Conservation (phyloP, 495 filamentous ascomycete species). For the Annulohypoxylon moriforme region DNA sequence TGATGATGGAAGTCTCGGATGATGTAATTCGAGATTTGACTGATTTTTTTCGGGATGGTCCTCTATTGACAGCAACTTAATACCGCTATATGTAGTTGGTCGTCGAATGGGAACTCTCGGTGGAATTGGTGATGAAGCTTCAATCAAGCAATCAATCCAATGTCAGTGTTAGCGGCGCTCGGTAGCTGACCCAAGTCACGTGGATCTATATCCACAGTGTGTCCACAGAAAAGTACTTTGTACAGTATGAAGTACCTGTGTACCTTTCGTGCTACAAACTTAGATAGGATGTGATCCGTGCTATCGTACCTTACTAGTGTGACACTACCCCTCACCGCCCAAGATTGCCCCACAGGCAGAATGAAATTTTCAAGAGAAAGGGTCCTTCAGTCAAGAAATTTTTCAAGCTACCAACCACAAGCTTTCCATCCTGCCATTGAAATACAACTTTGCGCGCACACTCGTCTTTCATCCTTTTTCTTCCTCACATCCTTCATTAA, state of each 20-base stretch:
- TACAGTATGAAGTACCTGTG: background rate
- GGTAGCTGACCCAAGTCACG: background rate
- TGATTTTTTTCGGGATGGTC: background rate
- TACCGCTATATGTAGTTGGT: slow-evolving; percentile 13
- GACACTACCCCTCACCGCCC: slow-evolving; percentile 43
- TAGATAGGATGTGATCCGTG: background rate
- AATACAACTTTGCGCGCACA: slow-evolving; percentile 35
- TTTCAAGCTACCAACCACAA: slow-evolving; percentile 38
- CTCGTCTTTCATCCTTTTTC: slow-evolving; percentile 18
- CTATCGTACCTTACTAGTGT: slow-evolving; percentile 15
- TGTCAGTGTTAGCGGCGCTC: background rate
- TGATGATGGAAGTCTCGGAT: slow-evolving; percentile 36
- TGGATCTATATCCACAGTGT: background rate
- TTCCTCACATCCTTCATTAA: slow-evolving; percentile 34
- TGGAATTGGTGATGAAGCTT: slow-evolving; percentile 36
- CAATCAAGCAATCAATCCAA: slow-evolving; percentile 14
- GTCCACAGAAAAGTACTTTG: background rate
- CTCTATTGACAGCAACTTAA: slow-evolving; percentile 10
- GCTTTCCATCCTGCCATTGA: slow-evolving; percentile 20
- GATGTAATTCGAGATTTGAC: background rate
- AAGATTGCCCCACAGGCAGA: slow-evolving; percentile 45
- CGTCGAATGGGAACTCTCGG: slow-evolving; percentile 19
- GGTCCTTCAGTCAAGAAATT: slow-evolving; percentile 33
- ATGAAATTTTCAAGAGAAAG: slow-evolving; percentile 36
- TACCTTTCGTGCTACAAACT: background rate